Evolutionary conservation across 1,284 basidiomycete genomes (phyloP).

Genomic region (Trichosporon ovoides): DNA sequence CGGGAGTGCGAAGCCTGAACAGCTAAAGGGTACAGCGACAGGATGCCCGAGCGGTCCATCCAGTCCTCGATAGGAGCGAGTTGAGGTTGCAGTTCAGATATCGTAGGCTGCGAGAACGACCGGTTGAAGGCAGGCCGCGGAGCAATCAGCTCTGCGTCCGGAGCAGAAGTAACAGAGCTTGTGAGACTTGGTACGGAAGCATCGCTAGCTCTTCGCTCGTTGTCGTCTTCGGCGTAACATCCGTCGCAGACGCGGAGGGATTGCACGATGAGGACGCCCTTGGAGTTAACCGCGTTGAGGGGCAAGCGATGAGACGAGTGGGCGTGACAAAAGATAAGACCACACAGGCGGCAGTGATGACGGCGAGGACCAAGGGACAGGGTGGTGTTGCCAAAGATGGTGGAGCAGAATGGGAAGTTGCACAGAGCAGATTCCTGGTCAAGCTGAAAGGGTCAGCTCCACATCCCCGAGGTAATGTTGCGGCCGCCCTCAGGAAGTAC

Average conservation of each 20-base stretch:
- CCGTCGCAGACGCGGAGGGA: slow-evolving; percentile 39
- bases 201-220: slow-evolving; percentile 10
- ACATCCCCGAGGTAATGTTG: neutral
- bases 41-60: slow-evolving; percentile 43
- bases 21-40: slow-evolving; percentile 45
- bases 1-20: slow-evolving; percentile 31
- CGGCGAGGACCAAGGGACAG: slow-evolving; percentile 34
- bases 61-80: slow-evolving; percentile 41
- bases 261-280: slow-evolving; percentile 16
- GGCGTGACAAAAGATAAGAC: slow-evolving; percentile 34
- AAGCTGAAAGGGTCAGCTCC: slow-evolving; percentile 20
- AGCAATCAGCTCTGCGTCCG: slow-evolving; percentile 12
- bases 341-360: slow-evolving; percentile 44
- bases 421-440: slow-evolving; percentile 38
- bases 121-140: slow-evolving; percentile 4
- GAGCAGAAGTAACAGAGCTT: slow-evolving; percentile 17
- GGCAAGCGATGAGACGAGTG: slow-evolving; percentile 32
- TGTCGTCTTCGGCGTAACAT: slow-evolving; percentile 21
- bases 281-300: slow-evolving; percentile 17
- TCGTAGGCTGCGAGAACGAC: slow-evolving; percentile 1
- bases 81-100: slow-evolving; percentile 11
- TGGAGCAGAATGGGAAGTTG: slow-evolving; percentile 37
- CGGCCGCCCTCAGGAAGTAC: slow-evolving; percentile 10
- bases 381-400: slow-evolving; percentile 35
- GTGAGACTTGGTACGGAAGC: slow-evolving; percentile 14